Conservation (phyloP, 495 filamentous ascomycete species). For the Penicillium angulare region DNA sequence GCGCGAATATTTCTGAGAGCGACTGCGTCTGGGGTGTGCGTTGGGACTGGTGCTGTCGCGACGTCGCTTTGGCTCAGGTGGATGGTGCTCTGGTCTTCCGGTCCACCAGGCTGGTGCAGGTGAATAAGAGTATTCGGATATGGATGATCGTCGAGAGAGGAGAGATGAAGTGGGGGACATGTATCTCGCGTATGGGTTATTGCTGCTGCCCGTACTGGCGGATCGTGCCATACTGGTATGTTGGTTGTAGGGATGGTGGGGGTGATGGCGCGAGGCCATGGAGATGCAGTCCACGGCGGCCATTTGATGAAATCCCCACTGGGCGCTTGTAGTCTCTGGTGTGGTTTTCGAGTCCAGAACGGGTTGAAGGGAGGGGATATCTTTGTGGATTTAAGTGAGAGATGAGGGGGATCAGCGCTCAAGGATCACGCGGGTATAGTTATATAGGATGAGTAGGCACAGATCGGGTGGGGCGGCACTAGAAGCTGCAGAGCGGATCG, state of each 20-base stretch:
- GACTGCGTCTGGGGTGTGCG: slow-evolving; percentile 16
- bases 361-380: not conserved
- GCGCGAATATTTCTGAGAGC: slow-evolving; percentile 41
- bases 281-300: slow-evolving; percentile 23
- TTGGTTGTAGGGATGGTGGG: slow-evolving; percentile 25
- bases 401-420: too few relatives aligned
- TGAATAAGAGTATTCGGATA: slow-evolving; percentile 22
- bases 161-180: slow-evolving; percentile 30
- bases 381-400: too few relatives aligned
- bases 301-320: slow-evolving; percentile 3
- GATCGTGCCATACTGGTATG: slow-evolving; percentile 4
- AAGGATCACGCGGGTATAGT: too few relatives aligned
- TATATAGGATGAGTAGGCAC: too few relatives aligned
- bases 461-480: too few relatives aligned
- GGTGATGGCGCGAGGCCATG: slow-evolving; percentile 26
- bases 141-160: slow-evolving; percentile 21
- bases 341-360: too few relatives aligned
- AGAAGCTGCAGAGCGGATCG: too few relatives aligned
- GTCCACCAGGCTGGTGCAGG: slow-evolving; percentile 24
- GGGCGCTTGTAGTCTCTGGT: too few relatives aligned
- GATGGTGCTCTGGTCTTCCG: slow-evolving; percentile 31
- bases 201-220: slow-evolving; percentile 25
- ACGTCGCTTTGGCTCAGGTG: slow-evolving; percentile 28
- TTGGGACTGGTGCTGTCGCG: slow-evolving; percentile 8
- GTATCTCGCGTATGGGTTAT: slow-evolving; percentile 40